Evolutionary conservation across 2,329 filamentous ascomycete genomes (phyloP).

Genomic region (Scytalidium sp.): DNA sequence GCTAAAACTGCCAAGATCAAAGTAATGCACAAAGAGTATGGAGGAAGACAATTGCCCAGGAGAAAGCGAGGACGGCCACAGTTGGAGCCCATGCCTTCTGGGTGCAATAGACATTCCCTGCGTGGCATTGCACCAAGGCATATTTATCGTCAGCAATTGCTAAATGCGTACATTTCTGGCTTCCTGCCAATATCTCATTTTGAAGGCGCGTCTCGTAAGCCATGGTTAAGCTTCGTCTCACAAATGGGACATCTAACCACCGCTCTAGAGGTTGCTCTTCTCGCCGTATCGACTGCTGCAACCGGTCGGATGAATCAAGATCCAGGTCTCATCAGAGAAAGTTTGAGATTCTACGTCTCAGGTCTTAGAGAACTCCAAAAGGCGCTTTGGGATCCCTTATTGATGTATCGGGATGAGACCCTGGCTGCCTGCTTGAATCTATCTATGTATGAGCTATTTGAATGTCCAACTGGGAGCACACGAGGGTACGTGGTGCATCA

Average conservation of each 20-base stretch:
- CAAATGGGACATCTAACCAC: slow-evolving; percentile 18
- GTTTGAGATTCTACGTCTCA: slow-evolving; percentile 30
- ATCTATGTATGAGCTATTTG: slow-evolving; percentile 31
- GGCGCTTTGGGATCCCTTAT: slow-evolving; percentile 27
- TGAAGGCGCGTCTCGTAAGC: too few relatives aligned
- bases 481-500: slow-evolving; percentile 29
- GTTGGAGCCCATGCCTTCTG: too few relatives aligned
- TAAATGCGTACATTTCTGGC: too few relatives aligned
- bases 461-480: slow-evolving; percentile 30
- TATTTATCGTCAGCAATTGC: too few relatives aligned
- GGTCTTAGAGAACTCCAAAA: slow-evolving; percentile 32
- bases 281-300: slow-evolving; percentile 25
- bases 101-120: too few relatives aligned
- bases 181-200: too few relatives aligned
- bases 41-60: too few relatives aligned
- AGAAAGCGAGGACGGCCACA: too few relatives aligned
- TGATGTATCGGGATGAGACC: slow-evolving; percentile 32
- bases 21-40: too few relatives aligned
- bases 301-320: slow-evolving; percentile 26
- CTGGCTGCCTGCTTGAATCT: slow-evolving; percentile 33
- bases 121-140: too few relatives aligned
- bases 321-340: slow-evolving; percentile 23
- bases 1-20: too few relatives aligned
- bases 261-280: slow-evolving; percentile 25
- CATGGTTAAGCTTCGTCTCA: slow-evolving; percentile 28